Evolutionary conservation across 305 asterid species (phyloP), one percentile per base, ranked within the genome.

Genomic region (Fraxinus floribunda): DNA sequence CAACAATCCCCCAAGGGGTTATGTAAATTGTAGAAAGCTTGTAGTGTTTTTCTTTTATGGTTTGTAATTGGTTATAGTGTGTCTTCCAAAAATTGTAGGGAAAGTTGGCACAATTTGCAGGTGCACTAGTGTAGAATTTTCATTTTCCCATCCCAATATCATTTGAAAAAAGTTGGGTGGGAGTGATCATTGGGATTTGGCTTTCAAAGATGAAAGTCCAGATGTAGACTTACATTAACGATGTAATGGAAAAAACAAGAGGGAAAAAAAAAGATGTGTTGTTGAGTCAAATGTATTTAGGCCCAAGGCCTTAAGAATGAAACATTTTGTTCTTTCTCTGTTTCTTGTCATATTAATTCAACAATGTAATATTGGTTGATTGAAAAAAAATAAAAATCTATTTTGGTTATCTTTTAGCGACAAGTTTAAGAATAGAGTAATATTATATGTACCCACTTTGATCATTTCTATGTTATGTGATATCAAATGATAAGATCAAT

Each of bases 121-220:
- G 62, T 57, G 82, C 80, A 30, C 9, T 82, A 78, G 79, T 44
- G 68, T 79, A 84, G 83, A 57, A 68, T 83, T 83, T 84, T 83
- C 32, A 24, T 82, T 77, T 80, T 82, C 89, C 89, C 87, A 52
- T 16, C 88, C 91, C 81, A 35, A 26, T 32, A 39, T 80, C 79
- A 81, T 87, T 82, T 83, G 66, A 75, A 79, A 73, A 83, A 38
- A 76, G 49, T 77, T 83, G 89, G 93, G 89, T 73, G 87, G 92
- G 90, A 82, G 79, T 82, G 88, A 55, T 84, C 49, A 66, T 84
- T 85, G 77, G 76, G 80, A 62, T 80, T 82, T 78, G 89, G 90
- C 91, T 90, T 91, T 91, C 93, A 83, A 90, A 91, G 93, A 91
- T 82, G 91, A 86, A 88, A 90, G 94, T 80, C 87, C 62, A 78